Base-by-base conservation (phyloP, 495 filamentous ascomycete species). In the Neurospora sp. region DNA sequence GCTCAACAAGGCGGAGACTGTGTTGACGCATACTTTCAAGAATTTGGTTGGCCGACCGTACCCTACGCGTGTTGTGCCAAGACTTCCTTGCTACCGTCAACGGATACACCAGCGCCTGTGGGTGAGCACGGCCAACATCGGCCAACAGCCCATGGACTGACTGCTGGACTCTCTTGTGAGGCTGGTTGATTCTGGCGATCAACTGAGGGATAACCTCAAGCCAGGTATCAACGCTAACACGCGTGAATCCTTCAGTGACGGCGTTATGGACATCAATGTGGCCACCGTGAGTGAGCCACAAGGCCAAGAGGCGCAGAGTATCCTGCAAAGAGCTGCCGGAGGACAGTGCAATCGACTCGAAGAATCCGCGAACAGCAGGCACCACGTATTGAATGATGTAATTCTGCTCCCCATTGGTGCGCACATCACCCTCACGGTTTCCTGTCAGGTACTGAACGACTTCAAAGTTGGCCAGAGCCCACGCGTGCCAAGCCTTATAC, bases 401-500 rank as follows among this genome's bases (percentile, higher is more conserved):
- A 70, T 44, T 70, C 16, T 75, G 72, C 31, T 81, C 89, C 27
- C 88, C 83, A 10, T 85, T 84, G 40, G 88, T 89, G 18, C 92
- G 82, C 69, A 76, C 85, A 69, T 92, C 90, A 16, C 87, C 85
- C 75, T 89, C 91, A 11, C 85, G 84, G 69, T 90, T 83, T 37
- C 88, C 87, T 23, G 88, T 86, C 72, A 95, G 86, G 3, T 91
- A 88, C 72, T 93, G 97, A 37, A 98, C 94, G 48, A 98, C 94
- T 81, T 99, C 95, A 78, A 98, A 99, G 80, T 99, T 99, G 20
- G 96, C 96, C 54, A 98, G 84, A n/a, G 96, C 96, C 96, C 96
- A 99, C 4, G 96, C 90, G 80, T 99, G 96, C 96, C 96, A 99
- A 23, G 96, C 96, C 82, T 98, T 99, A 83, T 99, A 98, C 86